These are phyloP conservation scores for Chrysoporthe puriensis DNA, from an alignment of 2,329 filamentous ascomycete species.

Conservation along the genomic window DNA sequence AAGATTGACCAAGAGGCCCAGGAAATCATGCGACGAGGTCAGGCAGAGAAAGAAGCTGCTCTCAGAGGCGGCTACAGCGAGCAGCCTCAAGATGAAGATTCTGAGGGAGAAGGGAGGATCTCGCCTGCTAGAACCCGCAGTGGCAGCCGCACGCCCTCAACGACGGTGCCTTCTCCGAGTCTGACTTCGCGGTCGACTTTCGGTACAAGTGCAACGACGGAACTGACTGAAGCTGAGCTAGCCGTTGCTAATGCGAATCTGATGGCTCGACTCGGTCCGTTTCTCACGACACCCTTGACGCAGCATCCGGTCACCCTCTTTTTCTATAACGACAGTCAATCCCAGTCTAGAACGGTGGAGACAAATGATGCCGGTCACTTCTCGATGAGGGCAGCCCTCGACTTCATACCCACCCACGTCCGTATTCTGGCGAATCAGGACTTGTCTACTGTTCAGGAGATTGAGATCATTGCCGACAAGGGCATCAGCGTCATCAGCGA, in stretches of 20 bases:
- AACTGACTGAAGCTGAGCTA: constrained; percentile 78
- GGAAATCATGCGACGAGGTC: constrained; percentile 73
- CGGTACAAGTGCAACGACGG: constrained; percentile 38
- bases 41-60: constrained; percentile 72
- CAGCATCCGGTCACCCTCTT: constrained; percentile 85
- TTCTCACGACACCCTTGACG: constrained; percentile 81
- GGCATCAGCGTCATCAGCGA: constrained; percentile 96
- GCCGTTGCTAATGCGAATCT: constrained; percentile 81
- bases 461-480: constrained; percentile 74
- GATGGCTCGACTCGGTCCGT: constrained; percentile 85
- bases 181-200: constrained; percentile 44
- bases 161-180: constrained; percentile 49
- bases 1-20: constrained; percentile 76
- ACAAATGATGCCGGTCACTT: constrained; percentile 94
- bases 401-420: constrained; percentile 89
- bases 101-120: constrained; percentile 39
- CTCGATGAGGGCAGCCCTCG: constrained; percentile 73
- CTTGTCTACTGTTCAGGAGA: constrained; percentile 77
- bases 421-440: constrained; percentile 84
- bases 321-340: constrained; percentile 86
- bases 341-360: constrained; percentile 79
- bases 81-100: constrained; percentile 51
- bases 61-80: constrained; percentile 77
- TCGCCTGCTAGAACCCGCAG: constrained; percentile 38
- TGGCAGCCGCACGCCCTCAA: constrained; percentile 40